These are phyloP conservation scores for Podochytrium sp. DNA, from an alignment of 192 early-diverging fungal species.

Conservation along the genomic window DNA sequence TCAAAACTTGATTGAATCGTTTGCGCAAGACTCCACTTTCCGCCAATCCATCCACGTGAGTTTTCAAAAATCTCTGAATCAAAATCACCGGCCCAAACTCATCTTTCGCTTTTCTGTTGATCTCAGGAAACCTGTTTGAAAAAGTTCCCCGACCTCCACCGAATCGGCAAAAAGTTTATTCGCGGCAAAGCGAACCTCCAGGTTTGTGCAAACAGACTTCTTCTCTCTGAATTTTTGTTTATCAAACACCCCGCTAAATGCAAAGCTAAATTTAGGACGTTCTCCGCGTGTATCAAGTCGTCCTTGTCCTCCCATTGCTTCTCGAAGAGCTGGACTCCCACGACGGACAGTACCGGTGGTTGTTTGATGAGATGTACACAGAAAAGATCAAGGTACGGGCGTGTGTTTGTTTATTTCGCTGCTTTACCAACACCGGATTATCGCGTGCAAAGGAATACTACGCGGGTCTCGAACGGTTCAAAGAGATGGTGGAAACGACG, in stretches of 20 bases:
- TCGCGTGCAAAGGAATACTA: slow-evolving; percentile 44
- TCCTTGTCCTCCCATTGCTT: slow-evolving; percentile 70
- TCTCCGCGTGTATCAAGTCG: slow-evolving; percentile 86
- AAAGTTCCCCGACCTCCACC: slow-evolving; percentile 84
- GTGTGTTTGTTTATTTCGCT: neutral
- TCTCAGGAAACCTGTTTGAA: slow-evolving; percentile 78
- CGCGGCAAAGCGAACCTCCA: slow-evolving; percentile 73
- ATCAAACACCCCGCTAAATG: neutral
- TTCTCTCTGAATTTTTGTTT: neutral
- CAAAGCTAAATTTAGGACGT: slow-evolving; percentile 64
- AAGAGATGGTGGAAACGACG: slow-evolving; percentile 87
- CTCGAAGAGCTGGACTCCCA: slow-evolving; percentile 59
- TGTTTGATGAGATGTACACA: slow-evolving; percentile 62
- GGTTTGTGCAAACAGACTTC: neutral
- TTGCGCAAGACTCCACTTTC: slow-evolving; percentile 66
- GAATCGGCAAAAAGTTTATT: slow-evolving; percentile 85
- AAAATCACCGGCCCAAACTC: neutral
- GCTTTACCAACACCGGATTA: neutral
- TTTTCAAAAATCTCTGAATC: neutral
- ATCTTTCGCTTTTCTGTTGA: neutral
- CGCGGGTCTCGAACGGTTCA: slow-evolving; percentile 65
- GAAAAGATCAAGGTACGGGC: slow-evolving; percentile 46
- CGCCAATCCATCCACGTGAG: slow-evolving; percentile 57
- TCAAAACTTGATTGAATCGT: slow-evolving; percentile 74
- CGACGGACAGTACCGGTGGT: slow-evolving; percentile 34